Conservation (phyloP, 1,139 yeast species). For the Ogataea hybrid region DNA sequence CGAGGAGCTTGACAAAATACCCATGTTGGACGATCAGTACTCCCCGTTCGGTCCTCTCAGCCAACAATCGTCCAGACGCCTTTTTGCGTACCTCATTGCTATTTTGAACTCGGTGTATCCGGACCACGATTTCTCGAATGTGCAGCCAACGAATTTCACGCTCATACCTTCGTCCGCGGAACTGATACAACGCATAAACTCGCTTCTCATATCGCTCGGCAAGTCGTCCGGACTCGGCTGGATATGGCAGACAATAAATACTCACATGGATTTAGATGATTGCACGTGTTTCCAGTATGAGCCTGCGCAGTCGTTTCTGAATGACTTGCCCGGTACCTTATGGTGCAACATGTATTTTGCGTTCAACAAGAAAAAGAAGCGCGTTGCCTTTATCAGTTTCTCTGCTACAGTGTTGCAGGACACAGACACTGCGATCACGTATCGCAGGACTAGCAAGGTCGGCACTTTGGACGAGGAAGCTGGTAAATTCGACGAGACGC, state of each 20-base stretch:
- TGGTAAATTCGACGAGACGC: constrained; percentile 28
- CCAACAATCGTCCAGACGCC: constrained; percentile 77
- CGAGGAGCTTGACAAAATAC: constrained; percentile 11
- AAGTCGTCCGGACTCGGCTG: constrained; percentile 53
- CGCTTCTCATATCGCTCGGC: constrained; percentile 77
- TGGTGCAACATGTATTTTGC: constrained; percentile 96
- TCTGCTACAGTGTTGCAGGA: constrained; percentile 34
- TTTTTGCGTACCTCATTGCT: constrained; percentile 88
- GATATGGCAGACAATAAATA: constrained; percentile 88
- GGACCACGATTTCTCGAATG: constrained; percentile 86
- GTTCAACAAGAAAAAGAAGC: constrained; percentile 83
- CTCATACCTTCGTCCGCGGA: constrained; percentile 49
- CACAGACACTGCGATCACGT: constrained; percentile 11
- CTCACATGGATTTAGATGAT: constrained; percentile 76
- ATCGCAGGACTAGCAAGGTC: constrained; percentile 29
- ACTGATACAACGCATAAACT: constrained; percentile 73
- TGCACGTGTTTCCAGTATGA: constrained; percentile 77
- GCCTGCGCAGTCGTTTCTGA: constrained; percentile 76
- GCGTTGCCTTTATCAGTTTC: constrained; percentile 82
- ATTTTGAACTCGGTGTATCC: constrained; percentile 92
- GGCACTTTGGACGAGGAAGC: constrained; percentile 34
- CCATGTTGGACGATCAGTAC: constrained; percentile 34
- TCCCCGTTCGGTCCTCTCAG: constrained; percentile 96
- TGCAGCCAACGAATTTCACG: constrained; percentile 83
- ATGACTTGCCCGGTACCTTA: constrained; percentile 71